Evolutionary conservation across 176 grass and related monocot genomes (phyloP), one percentile per base, ranked within the genome.

Genomic region (Aegilops tauschii): DNA sequence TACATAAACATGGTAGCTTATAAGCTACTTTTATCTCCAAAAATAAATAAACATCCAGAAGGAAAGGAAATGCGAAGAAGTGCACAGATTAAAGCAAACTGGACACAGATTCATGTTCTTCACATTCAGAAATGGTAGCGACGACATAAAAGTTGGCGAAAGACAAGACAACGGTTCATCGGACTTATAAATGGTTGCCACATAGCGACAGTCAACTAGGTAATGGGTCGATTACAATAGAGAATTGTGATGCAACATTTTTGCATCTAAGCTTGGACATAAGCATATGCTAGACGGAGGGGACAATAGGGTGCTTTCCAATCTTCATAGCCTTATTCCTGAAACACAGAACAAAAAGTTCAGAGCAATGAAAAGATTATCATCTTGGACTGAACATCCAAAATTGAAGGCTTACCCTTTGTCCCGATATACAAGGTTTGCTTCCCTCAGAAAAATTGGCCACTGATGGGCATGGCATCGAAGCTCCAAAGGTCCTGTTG

Each of bases 401-500:
- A 18, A 61, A 47, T 7, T 1, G 6, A 11, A 76, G 67, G 34
- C 81, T 76, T 63, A 88, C 85, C 76, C 66, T 32, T 77, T 81
- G 29, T 87, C 85, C 85, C 85, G 76, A 87, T 91, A 30, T 84
- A 87, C 89, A 69, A 5, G 35, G 10, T 70, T 70, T 13, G 6
- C 35, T 54, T 62, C 83, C 62, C 85, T 80, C 82, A 85, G 39
- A 81, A 91, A 47, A 88, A 84, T 69, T 88, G 68, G 0, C 47
- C 36, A 18, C 28, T 8, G 2, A 87, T 76, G 76, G 81, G 88
- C 70, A 98, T 82, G 82, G 92, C 90, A 82, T 87, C 82, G 16
- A 98, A 98, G 88, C 94, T 94, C 94, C 93, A 96, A 23, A 98
- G 87, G 70, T 91, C 90, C 86, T 87, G 61, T 69, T 80, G 73